Base-by-base conservation (phyloP, 2,329 filamentous ascomycete species). In the Penicillium digitatum region DNA sequence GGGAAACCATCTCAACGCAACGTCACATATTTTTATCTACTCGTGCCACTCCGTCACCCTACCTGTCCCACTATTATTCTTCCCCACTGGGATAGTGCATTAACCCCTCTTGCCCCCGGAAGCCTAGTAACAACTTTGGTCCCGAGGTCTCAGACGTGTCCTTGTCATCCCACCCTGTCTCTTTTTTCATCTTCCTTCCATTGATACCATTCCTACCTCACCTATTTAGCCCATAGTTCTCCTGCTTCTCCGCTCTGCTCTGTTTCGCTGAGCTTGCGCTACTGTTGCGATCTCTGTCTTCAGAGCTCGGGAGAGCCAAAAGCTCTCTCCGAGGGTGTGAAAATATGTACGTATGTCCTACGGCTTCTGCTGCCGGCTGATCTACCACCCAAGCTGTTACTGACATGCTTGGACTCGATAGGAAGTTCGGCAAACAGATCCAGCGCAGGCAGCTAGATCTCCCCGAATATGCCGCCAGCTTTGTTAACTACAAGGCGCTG, bases 401-500 rank as follows among this genome's bases (percentile, higher is more conserved):
- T 55, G 40, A 55, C 40, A 55, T 52, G 24, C 16, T n/a, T 4
- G 26, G 27, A 34, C 18, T 31, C 16, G 50, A 54, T 69, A 99
- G 93, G 94, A 99, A 99, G 84, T 99, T 99, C 80, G 94, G 94
- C 76, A 99, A 99, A 81, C 90, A 96, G 74, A 96, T 99, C 65
- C 94, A 97, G 81, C 96, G 96, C 81, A 88, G 92, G 73, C 94
- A 99, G 82, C 89, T 99, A 69, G 94, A 99, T 75, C 92, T 99
- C 57, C 94, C 94, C 57, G 94, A 99, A 83, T 99, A 99, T 87
- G 93, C 94, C 59, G 91, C 93, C 62, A 96, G 92, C 77, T 99
- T 99, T 73, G 92, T 97, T 67, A 96, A 99, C 78, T 99, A 99
- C 81, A 99, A 99, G 79, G 92, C 91, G 57, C 81, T 99, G 66